Evolutionary conservation across 2,329 filamentous ascomycete species (phyloP), one percentile per base, ranked within the genome.

Genomic region (Colletotrichum destructivum): DNA sequence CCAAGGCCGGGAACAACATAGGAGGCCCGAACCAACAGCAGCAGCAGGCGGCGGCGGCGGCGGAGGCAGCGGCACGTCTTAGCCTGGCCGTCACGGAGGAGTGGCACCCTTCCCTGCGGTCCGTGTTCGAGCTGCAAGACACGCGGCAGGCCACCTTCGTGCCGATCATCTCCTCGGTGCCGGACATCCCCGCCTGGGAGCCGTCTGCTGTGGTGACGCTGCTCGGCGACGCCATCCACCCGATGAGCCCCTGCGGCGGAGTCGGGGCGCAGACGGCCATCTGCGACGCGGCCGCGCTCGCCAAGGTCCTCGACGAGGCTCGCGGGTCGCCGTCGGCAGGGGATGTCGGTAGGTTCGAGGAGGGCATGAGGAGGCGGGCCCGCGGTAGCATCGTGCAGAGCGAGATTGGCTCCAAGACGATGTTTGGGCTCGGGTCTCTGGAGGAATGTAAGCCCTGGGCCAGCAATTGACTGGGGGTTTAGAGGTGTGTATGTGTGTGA

Each of bases 151-250:
- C 90, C 0, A 89, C 90, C 0, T 91, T 92, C 74, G 91, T 89
- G 89, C 92, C 91, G 75, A 91, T 92, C 61, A 91, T 89, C 2
- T 91, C 88, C 74, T 91, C 89, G 0, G 86, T 84, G 0, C 90
- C 89, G 0, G 89, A 89, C 2, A 88, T 92, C 0, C 90, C 90
- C 0, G 83, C 87, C 55, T 92, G 90, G 90, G 75, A 81, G 12
- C 91, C 89, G 55, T 85, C 90, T 64, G 84, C 87, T 0, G 83
- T 89, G 0, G 88, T 90, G 12, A 90, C 88, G 0, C 82, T 90
- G 0, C 87, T 90, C 66, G 89, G 89, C 1, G 88, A 90, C 74
- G 88, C 88, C 0, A 87, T 79, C 4, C 88, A 90, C 73, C 84
- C 84, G 0, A 90, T 90, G 88, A 90, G 88, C 0, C 88, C 89